Base-by-base conservation (phyloP, 192 early-diverging fungal genomes). In the Podila verticillata region DNA sequence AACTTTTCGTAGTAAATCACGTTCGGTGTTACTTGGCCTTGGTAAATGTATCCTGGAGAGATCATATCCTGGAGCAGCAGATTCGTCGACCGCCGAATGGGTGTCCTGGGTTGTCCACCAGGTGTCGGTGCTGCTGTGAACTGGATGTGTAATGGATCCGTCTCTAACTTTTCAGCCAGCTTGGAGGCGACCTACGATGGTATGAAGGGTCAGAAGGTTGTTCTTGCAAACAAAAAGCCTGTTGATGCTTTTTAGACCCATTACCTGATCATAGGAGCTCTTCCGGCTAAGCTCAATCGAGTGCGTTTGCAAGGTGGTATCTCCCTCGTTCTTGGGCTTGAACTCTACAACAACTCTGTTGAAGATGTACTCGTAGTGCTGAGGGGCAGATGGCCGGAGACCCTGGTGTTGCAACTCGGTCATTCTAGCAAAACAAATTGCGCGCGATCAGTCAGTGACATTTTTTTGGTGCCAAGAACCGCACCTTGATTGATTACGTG, bases 1-100 rank as follows among this genome's bases (percentile, higher is more conserved):
- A 98, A 65, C 54, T 95, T 85, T 75, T 99, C 96, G 80, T 97
- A 99, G 65, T 85, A 89, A 10, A 99, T 66, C 13, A 86, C 68
- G 44, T 82, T 83, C 44, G 84, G 73, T 17, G 59, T 61, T 10
- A 10, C 26, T 48, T 78, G 64, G 48, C 68, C 48, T 2, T 69
- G 61, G 19, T 79, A 51, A 26, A 72, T 63, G n/a, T 65, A 61
- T 29, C 70, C 72, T 26, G 81, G 30, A 22, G 72, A 59, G 29
- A 85, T 59, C 81, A 89, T 87, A 10, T 86, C 85, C 44, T 79
- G 28, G 12, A 86, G 29, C 6, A 65, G 66, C 48, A 82, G 63
- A 31, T 58, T 82, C 26, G 84, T 78, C 7, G 57, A 59, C 22
- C 77, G 65, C 48, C 65, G 74, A 20, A 85, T 68, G 5, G 72